Evolutionary conservation across 371 early-diverging fungal species (phyloP).

Genomic region (Syncephalastrum sp.): DNA sequence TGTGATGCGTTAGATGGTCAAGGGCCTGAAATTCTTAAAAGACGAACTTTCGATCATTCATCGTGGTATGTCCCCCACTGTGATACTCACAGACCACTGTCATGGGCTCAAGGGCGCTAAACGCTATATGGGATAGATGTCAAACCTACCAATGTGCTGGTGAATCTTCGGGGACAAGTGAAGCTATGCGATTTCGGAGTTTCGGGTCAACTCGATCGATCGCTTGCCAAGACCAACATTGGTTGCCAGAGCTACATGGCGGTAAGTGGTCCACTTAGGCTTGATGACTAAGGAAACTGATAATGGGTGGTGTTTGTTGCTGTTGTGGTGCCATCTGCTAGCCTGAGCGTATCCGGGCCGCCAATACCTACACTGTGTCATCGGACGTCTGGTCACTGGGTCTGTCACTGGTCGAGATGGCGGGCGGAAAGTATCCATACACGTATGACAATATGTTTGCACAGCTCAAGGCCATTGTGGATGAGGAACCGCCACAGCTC

Average conservation of each 20-base stretch:
- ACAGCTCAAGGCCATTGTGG: conserved; percentile 85
- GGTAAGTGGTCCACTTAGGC: conserved; percentile 44
- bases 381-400: conserved; percentile 93
- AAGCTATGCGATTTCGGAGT: conserved; percentile 94
- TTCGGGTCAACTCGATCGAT: conserved; percentile 85
- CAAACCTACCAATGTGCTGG: conserved; percentile 93
- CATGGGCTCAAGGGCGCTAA: not conserved
- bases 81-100: no score
- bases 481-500: conserved; percentile 74
- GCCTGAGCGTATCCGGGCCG: conserved; percentile 77
- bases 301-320: not conserved
- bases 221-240: conserved; percentile 90
- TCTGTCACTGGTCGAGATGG: conserved; percentile 90
- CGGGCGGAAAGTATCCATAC: conserved; percentile 85
- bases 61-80: conserved; percentile 46
- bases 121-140: conserved; percentile 60
- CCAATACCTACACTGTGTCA: conserved; percentile 70
- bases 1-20: conserved; percentile 63
- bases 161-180: conserved; percentile 83
- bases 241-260: conserved; percentile 97
- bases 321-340: conserved; percentile 17
- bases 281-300: no score
- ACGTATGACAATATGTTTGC: conserved; percentile 76
- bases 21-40: conserved; percentile 86
- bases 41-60: conserved; percentile 90